Evolutionary conservation across 2,329 filamentous ascomycete species (phyloP).

Genomic region (Botrytis galanthina): DNA sequence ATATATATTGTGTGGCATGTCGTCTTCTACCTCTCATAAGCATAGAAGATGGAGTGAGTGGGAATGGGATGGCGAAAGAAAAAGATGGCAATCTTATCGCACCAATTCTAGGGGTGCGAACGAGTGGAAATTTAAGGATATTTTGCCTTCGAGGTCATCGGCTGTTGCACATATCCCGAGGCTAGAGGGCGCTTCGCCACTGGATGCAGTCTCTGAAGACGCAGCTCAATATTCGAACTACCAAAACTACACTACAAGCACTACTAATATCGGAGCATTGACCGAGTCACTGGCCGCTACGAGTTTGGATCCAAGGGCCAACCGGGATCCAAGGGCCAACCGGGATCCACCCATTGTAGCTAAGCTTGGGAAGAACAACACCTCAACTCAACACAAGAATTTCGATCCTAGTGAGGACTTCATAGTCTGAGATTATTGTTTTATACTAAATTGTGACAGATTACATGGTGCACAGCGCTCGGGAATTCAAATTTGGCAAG

Average conservation of each 20-base stretch:
- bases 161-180: background rate
- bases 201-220: background rate
- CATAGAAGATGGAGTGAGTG: background rate
- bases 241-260: background rate
- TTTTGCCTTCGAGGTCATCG: background rate
- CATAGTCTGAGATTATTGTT: too few relatives aligned
- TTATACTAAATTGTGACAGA: background rate
- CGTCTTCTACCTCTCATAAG: background rate
- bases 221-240: background rate
- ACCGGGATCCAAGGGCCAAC: background rate
- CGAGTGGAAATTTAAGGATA: background rate
- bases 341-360: background rate
- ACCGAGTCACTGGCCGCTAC: background rate
- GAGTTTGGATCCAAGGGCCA: background rate
- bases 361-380: background rate
- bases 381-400: background rate
- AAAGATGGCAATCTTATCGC: background rate
- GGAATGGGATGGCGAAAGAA: background rate
- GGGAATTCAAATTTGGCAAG: background rate
- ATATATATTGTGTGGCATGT: slow-evolving; percentile 1
- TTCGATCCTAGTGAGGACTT: background rate
- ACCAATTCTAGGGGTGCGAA: background rate
- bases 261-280: background rate
- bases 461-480: background rate
- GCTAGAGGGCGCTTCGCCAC: background rate